These are phyloP conservation scores for Eucalyptus cloeziana DNA, from an alignment of 345 rosid genomes.

Conservation along the genomic window DNA sequence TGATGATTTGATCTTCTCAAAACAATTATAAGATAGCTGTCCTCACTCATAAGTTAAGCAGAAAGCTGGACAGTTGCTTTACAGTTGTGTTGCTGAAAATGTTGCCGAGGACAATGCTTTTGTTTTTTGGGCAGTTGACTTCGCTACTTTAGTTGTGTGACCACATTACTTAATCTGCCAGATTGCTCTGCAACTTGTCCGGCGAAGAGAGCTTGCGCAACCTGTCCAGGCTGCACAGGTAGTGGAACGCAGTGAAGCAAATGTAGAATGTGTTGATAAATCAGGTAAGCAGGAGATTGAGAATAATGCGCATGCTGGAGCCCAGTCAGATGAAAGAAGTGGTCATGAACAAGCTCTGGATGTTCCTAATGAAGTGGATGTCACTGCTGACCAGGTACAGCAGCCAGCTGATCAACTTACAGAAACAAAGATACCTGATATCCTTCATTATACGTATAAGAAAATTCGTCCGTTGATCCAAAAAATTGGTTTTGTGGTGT, in stretches of 20 bases:
- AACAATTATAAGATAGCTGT: background rate
- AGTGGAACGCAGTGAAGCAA: slow-evolving; percentile 5
- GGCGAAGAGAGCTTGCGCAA: slow-evolving; percentile 34
- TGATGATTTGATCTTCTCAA: background rate
- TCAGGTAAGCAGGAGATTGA: slow-evolving; percentile 12
- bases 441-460: background rate
- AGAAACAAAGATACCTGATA: slow-evolving; percentile 25
- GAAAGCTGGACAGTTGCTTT: background rate
- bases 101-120: background rate
- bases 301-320: slow-evolving; percentile 3
- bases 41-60: background rate
- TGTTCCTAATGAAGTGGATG: background rate
- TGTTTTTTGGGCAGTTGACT: background rate
- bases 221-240: slow-evolving; percentile 6
- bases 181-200: slow-evolving; percentile 93
- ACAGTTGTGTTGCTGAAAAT: background rate
- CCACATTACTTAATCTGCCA: slow-evolving; percentile 3
- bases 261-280: slow-evolving; percentile 3
- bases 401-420: background rate
- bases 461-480: background rate
- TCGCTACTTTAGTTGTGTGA: background rate
- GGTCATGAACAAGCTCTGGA: background rate
- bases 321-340: slow-evolving; percentile 15
- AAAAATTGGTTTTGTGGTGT: background rate
- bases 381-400: background rate